Conservation (phyloP, 352 stramenopile species). For the Phytophthora quininea region DNA sequence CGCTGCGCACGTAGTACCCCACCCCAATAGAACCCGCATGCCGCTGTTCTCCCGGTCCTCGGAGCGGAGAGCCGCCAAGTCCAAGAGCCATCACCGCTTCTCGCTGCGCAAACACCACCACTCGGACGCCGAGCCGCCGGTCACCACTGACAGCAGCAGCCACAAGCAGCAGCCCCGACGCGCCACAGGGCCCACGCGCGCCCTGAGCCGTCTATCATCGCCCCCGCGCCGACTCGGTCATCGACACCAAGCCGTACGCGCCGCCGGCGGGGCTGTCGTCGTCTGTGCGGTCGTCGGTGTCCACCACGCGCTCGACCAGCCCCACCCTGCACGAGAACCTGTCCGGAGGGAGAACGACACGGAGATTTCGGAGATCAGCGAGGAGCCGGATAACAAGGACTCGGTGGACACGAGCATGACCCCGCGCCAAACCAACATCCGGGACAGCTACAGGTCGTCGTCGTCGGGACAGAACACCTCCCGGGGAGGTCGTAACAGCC, state of each 20-base stretch:
- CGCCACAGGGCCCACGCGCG: constrained; percentile 24
- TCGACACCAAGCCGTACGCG: constrained; percentile 28
- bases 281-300: constrained; percentile 60
- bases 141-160: constrained; percentile 22
- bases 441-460: constrained; percentile 25
- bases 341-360: constrained; percentile 48
- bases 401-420: constrained; percentile 25
- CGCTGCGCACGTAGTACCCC: background rate
- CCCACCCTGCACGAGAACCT: constrained; percentile 51
- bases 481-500: constrained; percentile 42
- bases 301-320: constrained; percentile 42
- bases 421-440: background rate
- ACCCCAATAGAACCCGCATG: constrained; percentile 42
- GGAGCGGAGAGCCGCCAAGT: constrained; percentile 39
- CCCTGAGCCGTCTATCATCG: constrained; percentile 34
- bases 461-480: constrained; percentile 6
- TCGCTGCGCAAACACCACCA: constrained; percentile 71
- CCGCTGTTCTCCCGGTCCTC: constrained; percentile 70
- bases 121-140: constrained; percentile 24
- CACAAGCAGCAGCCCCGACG: constrained; percentile 25
- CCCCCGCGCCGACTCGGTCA: constrained; percentile 1
- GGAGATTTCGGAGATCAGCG: constrained; percentile 33
- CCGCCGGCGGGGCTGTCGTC: constrained; percentile 52
- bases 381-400: constrained; percentile 34
- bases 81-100: constrained; percentile 61